Evolutionary conservation across 805 yeast species (phyloP).

Genomic region (Pichia paraexigua): DNA sequence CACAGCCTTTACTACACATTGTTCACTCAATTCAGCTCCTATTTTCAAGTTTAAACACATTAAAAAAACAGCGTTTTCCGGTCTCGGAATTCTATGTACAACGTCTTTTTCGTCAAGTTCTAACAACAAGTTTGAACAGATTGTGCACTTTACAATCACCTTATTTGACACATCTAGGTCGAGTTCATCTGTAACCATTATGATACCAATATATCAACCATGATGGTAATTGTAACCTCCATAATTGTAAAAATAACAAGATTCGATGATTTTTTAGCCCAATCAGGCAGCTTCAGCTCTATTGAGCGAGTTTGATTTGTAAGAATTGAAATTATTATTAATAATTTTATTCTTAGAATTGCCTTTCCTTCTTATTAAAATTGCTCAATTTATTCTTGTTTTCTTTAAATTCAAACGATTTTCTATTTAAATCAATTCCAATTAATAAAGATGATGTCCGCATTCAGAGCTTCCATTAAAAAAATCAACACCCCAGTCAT

Average conservation of each 20-base stretch:
- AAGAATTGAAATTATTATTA: neutral
- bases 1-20: no score
- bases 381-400: neutral
- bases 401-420: slow-evolving; percentile 21
- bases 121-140: no score
- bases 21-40: neutral
- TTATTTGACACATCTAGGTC: neutral
- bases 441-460: slow-evolving; percentile 15
- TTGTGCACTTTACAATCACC: neutral
- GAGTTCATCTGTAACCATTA: neutral
- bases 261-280: neutral
- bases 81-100: neutral
- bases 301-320: neutral
- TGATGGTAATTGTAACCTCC: neutral
- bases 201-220: neutral
- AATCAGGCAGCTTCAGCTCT: neutral
- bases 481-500: slow-evolving; percentile 11
- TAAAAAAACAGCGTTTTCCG: neutral
- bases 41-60: neutral
- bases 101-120: no score
- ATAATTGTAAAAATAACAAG: neutral
- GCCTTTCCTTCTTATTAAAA: neutral
- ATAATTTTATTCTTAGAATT: neutral
- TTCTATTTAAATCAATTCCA: neutral
- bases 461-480: slow-evolving; percentile 19